Evolutionary conservation across 2,329 filamentous ascomycete species (phyloP), one percentile per base, ranked within the genome.

Genomic region (Helotiales sp.): DNA sequence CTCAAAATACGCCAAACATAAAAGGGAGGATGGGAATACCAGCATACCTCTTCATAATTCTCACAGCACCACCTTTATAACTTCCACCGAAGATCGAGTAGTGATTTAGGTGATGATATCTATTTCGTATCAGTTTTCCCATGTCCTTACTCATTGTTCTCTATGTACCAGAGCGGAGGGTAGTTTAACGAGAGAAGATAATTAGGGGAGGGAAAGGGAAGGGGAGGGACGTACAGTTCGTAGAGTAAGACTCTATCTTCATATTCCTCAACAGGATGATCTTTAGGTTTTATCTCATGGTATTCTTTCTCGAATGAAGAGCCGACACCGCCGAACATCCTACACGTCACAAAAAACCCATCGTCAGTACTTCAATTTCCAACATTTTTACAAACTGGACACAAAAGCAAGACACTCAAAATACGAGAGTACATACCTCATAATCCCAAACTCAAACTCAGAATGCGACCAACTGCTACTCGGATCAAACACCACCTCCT

Each of bases 261-360:
- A 77, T 90, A 96, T 77, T 98, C 93, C 10, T 82, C 84, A 10
- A 79, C 81, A 0, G 93, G 93, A 71, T 96, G 90, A 8, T 88
- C 87, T 76, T 89, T 96, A 0, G 89, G 88, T 47, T 93, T 85
- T 24, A 91, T 69, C 36, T 77, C 72, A 71, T 90, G 84, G 71
- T 97, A 98, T 70, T 95, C 90, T 30, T 80, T 80, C 79, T 89
- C 86, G 67, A 96, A 96, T 1, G 69, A 72, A 0, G 72, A 67
- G 0, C 86, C 86, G 73, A 96, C 96, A 0, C 93, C 93, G 0
- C 93, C 93, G 80, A 97, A 98, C 92, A 97, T 96, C 52, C 82
- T n/a, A n/a, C n/a, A n/a, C n/a, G n/a, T n/a, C n/a, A n/a, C n/a
- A n/a, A n/a, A n/a, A n/a, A n/a, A n/a, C n/a, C n/a, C n/a, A n/a